Evolutionary conservation across 2,329 filamentous ascomycete genomes (phyloP).

Genomic region (Capronia americana): DNA sequence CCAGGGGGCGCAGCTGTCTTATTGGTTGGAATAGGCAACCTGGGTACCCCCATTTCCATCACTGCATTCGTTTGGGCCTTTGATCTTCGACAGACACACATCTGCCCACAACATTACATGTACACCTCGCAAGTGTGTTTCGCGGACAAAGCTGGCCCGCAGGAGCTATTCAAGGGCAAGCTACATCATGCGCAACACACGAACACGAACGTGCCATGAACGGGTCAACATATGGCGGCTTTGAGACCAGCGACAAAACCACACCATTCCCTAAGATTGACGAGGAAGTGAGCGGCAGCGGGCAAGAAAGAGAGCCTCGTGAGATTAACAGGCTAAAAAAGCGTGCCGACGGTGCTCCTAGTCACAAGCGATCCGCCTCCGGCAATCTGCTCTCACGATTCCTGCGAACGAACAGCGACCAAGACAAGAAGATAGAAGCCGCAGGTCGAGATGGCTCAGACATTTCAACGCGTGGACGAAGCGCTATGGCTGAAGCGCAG

Average conservation of each 20-base stretch:
- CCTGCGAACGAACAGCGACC: conserved; percentile 59
- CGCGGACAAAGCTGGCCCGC: neutral
- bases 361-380: conserved; percentile 64
- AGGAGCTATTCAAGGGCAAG: neutral
- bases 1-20: no score
- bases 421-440: conserved; percentile 43
- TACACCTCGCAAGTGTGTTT: neutral
- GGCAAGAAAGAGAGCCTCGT: conserved; percentile 32
- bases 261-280: conserved; percentile 38
- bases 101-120: neutral
- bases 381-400: conserved; percentile 74
- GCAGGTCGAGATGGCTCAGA: conserved; percentile 40
- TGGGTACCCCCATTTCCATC: neutral
- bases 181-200: neutral
- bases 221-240: conserved; percentile 29
- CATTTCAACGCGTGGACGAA: conserved; percentile 41
- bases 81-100: neutral
- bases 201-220: conserved; percentile 32
- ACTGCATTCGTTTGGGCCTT: neutral
- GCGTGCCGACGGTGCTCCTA: conserved; percentile 23
- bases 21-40: no score
- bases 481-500: conserved; percentile 58
- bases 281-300: conserved; percentile 31
- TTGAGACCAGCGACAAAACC: conserved; percentile 29
- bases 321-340: conserved; percentile 30